Conservation (phyloP, 495 filamentous ascomycete genomes). For the Aspergillus egyptiacus region DNA sequence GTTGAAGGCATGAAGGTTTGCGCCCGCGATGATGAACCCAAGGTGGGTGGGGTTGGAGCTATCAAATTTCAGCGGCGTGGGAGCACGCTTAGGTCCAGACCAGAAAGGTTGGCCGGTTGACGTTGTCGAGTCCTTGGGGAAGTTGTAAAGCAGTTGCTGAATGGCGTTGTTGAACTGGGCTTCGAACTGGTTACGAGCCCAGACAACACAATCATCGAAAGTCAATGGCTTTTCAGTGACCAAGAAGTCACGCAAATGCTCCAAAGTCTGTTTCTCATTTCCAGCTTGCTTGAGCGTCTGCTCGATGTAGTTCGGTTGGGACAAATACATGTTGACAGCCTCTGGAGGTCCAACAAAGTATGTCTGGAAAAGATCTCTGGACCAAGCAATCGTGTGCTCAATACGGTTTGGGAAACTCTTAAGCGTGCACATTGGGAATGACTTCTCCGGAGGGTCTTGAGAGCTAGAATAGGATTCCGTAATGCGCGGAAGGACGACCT, state of each 20-base stretch:
- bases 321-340: constrained; percentile 90
- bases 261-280: constrained; percentile 91
- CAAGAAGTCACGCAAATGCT: constrained; percentile 85
- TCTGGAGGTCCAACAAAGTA: constrained; percentile 92
- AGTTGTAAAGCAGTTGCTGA: constrained; percentile 94
- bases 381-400: constrained; percentile 99
- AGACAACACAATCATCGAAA: constrained; percentile 93
- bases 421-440: constrained; percentile 97
- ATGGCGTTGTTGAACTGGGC: constrained; percentile 96
- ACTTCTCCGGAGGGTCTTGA: constrained; percentile 96
- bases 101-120: constrained; percentile 89
- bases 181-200: constrained; percentile 92
- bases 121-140: constrained; percentile 87
- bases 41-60: constrained; percentile 76
- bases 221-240: constrained; percentile 86
- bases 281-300: constrained; percentile 88
- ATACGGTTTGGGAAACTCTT: constrained; percentile 98
- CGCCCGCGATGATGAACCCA: constrained; percentile 77
- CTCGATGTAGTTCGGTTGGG: constrained; percentile 85
- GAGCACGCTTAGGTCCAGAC: constrained; percentile 98
- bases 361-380: constrained; percentile 86
- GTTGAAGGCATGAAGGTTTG: constrained; percentile 96
- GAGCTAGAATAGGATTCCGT: constrained; percentile 99
- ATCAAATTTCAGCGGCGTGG: constrained; percentile 86
- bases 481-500: constrained; percentile 82